These are phyloP conservation scores for Fragosphaeria purpurea DNA, from an alignment of 2,329 filamentous ascomycete species.

Conservation along the genomic window DNA sequence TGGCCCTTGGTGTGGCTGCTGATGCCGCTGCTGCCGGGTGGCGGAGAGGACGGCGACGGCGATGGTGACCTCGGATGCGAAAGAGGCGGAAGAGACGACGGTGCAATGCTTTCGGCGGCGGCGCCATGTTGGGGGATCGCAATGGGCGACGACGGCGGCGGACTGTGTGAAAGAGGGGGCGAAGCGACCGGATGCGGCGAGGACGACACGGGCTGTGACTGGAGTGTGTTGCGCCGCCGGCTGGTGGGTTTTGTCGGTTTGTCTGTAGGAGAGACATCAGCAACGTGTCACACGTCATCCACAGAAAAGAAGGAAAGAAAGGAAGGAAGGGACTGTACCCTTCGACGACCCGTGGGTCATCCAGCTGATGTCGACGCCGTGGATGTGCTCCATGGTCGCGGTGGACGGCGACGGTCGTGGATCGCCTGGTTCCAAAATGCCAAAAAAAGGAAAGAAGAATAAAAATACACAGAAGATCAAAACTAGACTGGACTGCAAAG, in stretches of 20 bases:
- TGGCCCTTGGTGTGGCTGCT: slow-evolving; percentile 14
- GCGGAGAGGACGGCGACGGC: slow-evolving; percentile 3
- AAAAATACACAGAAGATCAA: neutral
- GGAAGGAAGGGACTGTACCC: slow-evolving; percentile 60
- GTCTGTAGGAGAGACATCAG: slow-evolving; percentile 13
- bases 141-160: neutral
- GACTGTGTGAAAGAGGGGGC: neutral
- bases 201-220: slow-evolving; percentile 12
- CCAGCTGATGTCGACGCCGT: slow-evolving; percentile 83
- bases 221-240: slow-evolving; percentile 18
- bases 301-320: slow-evolving; percentile 79
- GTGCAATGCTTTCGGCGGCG: neutral
- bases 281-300: too few species aligned
- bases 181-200: neutral
- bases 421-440: too few species aligned
- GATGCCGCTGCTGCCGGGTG: neutral
- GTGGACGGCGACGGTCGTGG: neutral
- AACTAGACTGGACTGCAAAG: neutral
- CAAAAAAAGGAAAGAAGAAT: neutral
- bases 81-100: neutral
- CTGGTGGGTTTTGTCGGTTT: slow-evolving; percentile 16
- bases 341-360: slow-evolving; percentile 71
- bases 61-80: neutral
- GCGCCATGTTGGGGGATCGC: neutral
- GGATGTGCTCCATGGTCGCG: slow-evolving; percentile 61